Evolutionary conservation across 768 basidiomycete species (phyloP).

Genomic region (Cantharellus cinnabarinus): DNA sequence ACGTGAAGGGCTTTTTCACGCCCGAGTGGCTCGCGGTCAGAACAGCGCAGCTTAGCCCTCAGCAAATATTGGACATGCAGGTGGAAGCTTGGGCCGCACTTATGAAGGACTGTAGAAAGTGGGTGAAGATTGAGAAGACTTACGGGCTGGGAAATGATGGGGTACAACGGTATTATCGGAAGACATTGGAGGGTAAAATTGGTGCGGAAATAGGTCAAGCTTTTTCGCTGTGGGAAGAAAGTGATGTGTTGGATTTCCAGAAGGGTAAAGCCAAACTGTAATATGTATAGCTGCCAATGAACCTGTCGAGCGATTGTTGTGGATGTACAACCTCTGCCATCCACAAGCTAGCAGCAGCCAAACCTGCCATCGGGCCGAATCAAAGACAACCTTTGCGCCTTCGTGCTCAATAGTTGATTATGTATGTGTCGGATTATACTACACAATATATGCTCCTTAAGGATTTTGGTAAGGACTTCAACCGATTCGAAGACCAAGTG

Average conservation of each 20-base stretch:
- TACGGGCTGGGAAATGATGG: conserved; percentile 21
- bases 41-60: conserved; percentile 24
- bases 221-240: conserved; percentile 28
- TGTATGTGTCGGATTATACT: background rate
- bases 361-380: background rate
- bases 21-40: conserved; percentile 44
- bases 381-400: background rate
- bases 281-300: background rate
- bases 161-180: conserved; percentile 31
- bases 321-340: background rate
- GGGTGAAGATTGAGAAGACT: conserved; percentile 34
- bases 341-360: background rate
- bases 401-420: background rate
- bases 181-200: conserved; percentile 25
- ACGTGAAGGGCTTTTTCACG: conserved; percentile 42
- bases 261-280: too few relatives aligned
- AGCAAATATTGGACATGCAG: conserved; percentile 31
- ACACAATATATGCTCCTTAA: background rate
- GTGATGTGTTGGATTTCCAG: too few relatives aligned
- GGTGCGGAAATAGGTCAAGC: conserved; percentile 36
- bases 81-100: conserved; percentile 36
- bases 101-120: conserved; percentile 32
- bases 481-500: conserved; percentile 63
- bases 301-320: background rate
- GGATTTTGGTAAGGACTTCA: conserved; percentile 16